A percentile compares a stretch with the other conserved stretches of the same genome.
Conservation (phyloP, 768 basidiomycete species). For the Amanita pallidorosea region DNA sequence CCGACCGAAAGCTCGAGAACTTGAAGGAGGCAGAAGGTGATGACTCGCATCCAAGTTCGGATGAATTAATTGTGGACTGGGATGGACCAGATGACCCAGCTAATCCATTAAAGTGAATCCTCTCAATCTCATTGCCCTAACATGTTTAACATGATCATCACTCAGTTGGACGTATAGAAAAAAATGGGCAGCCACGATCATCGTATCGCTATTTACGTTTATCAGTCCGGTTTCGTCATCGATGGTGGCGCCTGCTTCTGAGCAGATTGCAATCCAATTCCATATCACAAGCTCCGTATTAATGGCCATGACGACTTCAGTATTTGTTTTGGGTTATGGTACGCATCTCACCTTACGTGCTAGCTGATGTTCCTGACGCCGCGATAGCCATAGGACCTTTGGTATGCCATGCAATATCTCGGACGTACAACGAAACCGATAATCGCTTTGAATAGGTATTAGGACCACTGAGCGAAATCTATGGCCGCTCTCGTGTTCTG, state of each 20-base stretch:
- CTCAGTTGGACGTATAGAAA: slow-evolving; percentile 42
- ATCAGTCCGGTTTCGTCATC: slow-evolving; percentile 62
- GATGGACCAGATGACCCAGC: slow-evolving; percentile 47
- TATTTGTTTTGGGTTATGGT: slow-evolving; percentile 48
- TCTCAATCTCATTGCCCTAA: neutral
- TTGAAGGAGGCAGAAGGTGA: too few species aligned
- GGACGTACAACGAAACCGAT: neutral
- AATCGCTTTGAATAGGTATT: slow-evolving; percentile 17
- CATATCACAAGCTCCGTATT: slow-evolving; percentile 37
- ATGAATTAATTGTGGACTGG: slow-evolving; percentile 41
- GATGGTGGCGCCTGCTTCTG: slow-evolving; percentile 60
- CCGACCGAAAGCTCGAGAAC: neutral
- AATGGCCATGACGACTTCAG: slow-evolving; percentile 48
- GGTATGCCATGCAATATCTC: slow-evolving; percentile 15
- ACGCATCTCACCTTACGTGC: slow-evolving; percentile 8
- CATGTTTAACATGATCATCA: too few species aligned
- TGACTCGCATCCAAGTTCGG: neutral
- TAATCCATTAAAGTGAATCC: slow-evolving; percentile 48
- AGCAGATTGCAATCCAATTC: slow-evolving; percentile 40
- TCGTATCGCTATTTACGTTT: slow-evolving; percentile 60
- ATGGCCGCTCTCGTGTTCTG: slow-evolving; percentile 50
- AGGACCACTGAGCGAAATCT: slow-evolving; percentile 65
- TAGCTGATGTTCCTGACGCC: neutral
- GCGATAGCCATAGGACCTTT: slow-evolving; percentile 39
- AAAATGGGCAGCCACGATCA: slow-evolving; percentile 58